phyloP scores from a whole-genome alignment of 495 filamentous ascomycete species.

The Aspergillus diversus region DNA sequence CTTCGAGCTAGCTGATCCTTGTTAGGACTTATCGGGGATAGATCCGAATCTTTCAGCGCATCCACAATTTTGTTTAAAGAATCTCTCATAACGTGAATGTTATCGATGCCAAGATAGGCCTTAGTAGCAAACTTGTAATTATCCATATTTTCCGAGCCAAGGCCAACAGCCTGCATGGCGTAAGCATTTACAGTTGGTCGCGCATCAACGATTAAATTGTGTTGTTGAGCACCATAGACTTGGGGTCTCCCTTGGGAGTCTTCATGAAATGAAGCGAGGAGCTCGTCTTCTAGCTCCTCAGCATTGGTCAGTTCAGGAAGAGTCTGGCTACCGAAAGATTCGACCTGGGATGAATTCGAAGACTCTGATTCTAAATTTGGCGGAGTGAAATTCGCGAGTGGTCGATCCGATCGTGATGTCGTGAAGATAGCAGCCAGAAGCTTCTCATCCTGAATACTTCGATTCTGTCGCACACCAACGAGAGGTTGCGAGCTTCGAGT shows the following conservation, averaged over 20 bases:
- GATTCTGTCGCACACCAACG: slow-evolving; percentile 82
- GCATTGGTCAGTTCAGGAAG: slow-evolving; percentile 53
- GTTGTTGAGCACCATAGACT: slow-evolving; percentile 91
- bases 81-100: slow-evolving; percentile 97
- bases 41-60: slow-evolving; percentile 88
- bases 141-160: slow-evolving; percentile 97
- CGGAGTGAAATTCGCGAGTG: slow-evolving; percentile 48
- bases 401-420: slow-evolving; percentile 60
- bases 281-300: slow-evolving; percentile 75
- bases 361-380: slow-evolving; percentile 55
- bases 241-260: slow-evolving; percentile 51
- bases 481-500: slow-evolving; percentile 93
- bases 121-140: slow-evolving; percentile 93
- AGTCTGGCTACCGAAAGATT: slow-evolving; percentile 43
- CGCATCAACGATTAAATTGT: slow-evolving; percentile 96
- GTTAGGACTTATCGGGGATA: slow-evolving; percentile 82
- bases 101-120: slow-evolving; percentile 95
- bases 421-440: slow-evolving; percentile 91
- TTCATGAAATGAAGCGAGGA: slow-evolving; percentile 54
- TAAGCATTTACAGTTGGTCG: slow-evolving; percentile 93
- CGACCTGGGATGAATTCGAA: slow-evolving; percentile 60
- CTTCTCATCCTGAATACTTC: slow-evolving; percentile 95
- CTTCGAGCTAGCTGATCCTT: slow-evolving; percentile 80
- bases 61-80: slow-evolving; percentile 88
- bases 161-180: slow-evolving; percentile 92